Evolutionary conservation across 768 basidiomycete species (phyloP).

Genomic region (Neoboletus magnificus): DNA sequence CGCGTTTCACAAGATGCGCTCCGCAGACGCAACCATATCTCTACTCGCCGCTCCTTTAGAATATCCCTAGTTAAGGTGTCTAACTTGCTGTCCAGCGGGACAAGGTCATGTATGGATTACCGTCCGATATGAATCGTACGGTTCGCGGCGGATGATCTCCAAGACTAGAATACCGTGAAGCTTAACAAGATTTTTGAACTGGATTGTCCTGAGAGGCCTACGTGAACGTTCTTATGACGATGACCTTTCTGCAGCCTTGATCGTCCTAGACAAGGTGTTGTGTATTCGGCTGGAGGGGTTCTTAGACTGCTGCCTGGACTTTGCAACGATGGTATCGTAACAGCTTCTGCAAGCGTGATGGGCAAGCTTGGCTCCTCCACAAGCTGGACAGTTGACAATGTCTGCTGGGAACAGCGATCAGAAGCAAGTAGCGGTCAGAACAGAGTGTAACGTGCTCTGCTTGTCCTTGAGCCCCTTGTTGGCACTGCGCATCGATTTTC

Average conservation of each 20-base stretch:
- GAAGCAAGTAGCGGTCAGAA: background rate
- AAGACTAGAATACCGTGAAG: background rate
- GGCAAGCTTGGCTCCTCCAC: constrained; percentile 82
- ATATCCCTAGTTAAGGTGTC: background rate
- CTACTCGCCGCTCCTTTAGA: background rate
- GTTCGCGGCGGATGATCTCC: background rate
- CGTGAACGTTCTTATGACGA: background rate
- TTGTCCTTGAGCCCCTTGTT: constrained; percentile 96
- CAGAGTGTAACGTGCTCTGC: constrained; percentile 51
- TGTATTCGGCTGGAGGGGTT: background rate
- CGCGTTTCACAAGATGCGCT: background rate
- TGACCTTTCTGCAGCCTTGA: background rate
- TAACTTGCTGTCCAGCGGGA: background rate
- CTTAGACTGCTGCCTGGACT: constrained; percentile 20
- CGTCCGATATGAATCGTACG: background rate
- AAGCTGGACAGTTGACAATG: constrained; percentile 86
- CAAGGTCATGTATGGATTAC: background rate
- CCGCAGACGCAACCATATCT: background rate
- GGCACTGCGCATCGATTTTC: constrained; percentile 91
- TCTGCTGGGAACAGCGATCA: constrained; percentile 45
- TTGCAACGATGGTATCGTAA: constrained; percentile 42
- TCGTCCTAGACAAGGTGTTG: background rate
- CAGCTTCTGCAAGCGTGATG: constrained; percentile 86
- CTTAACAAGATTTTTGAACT: background rate
- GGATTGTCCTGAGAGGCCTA: background rate